phyloP scores from a whole-genome alignment of 352 stramenopile species.

The Aphanomyces stellatus region DNA sequence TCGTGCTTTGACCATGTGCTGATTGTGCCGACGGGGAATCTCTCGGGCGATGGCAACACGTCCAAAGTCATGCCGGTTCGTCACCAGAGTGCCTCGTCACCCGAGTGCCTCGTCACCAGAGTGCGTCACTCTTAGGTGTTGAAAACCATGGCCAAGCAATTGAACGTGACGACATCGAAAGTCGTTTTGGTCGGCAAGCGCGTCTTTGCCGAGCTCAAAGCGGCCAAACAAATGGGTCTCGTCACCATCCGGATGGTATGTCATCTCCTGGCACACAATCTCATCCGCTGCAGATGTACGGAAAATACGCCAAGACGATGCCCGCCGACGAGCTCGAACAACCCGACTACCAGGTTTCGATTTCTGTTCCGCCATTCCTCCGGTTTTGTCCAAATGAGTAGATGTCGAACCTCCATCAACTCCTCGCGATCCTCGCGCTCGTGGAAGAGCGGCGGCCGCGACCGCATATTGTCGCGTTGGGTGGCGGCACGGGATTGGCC shows the following conservation, averaged over 20 bases:
- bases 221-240: constrained; percentile 66
- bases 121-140: constrained; percentile 31
- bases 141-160: constrained; percentile 38
- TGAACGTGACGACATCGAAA: constrained; percentile 62
- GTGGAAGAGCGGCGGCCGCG: constrained; percentile 69
- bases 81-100: background rate
- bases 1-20: constrained; percentile 59
- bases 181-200: constrained; percentile 77
- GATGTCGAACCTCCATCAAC: constrained; percentile 71
- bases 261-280: background rate
- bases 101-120: constrained; percentile 45
- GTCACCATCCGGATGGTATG: constrained; percentile 68
- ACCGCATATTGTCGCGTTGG: constrained; percentile 78
- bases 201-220: constrained; percentile 83
- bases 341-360: constrained; percentile 70
- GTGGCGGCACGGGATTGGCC: constrained; percentile 66
- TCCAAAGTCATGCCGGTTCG: constrained; percentile 15
- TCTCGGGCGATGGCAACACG: constrained; percentile 18
- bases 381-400: constrained; percentile 20
- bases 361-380: too few species aligned
- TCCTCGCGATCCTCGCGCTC: constrained; percentile 62
- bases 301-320: constrained; percentile 80
- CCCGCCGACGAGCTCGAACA: constrained; percentile 77
- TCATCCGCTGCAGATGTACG: constrained; percentile 40
- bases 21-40: constrained; percentile 32